A percentile compares a stretch with the other conserved stretches of the same genome.
Evolutionary conservation across 805 yeast species (phyloP).

Genomic region (Saturnispora ahearnii): DNA sequence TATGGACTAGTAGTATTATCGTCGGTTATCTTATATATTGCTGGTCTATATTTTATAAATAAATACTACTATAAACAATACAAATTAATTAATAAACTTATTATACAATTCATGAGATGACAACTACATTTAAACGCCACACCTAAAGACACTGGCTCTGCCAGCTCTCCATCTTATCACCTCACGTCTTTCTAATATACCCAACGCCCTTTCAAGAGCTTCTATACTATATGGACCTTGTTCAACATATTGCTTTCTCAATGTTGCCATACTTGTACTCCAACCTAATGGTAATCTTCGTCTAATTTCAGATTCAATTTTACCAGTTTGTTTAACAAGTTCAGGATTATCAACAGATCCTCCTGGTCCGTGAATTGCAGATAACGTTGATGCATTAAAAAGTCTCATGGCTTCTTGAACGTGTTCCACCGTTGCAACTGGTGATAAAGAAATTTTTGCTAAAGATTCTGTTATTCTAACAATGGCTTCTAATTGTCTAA

Average conservation of each 20-base stretch:
- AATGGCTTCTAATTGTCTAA: constrained; percentile 96
- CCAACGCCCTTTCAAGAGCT: constrained; percentile 76
- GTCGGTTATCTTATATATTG: background rate
- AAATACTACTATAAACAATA: background rate
- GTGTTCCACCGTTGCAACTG: constrained; percentile 79
- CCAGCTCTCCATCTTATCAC: constrained; percentile 84
- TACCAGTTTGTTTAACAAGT: constrained; percentile 60
- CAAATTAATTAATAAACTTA: background rate
- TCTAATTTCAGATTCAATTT: constrained; percentile 76
- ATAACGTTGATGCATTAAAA: constrained; percentile 95
- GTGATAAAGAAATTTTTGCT: constrained; percentile 76
- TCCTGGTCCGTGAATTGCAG: constrained; percentile 48
- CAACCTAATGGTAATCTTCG: constrained; percentile 93
- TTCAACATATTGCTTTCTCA: constrained; percentile 73
- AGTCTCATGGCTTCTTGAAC: constrained; percentile 93
- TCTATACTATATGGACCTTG: constrained; percentile 48
- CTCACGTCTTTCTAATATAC: constrained; percentile 76
- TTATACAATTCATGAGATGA: background rate
- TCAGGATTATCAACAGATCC: constrained; percentile 45
- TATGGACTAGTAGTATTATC: background rate
- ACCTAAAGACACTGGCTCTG: constrained; percentile 69
- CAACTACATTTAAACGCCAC: constrained; percentile 39
- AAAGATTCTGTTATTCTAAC: constrained; percentile 90
- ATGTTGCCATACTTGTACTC: constrained; percentile 81
- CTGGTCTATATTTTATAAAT: background rate